Base-by-base conservation (phyloP, 2,329 filamentous ascomycete species). In the Trichophyton rubrum region DNA sequence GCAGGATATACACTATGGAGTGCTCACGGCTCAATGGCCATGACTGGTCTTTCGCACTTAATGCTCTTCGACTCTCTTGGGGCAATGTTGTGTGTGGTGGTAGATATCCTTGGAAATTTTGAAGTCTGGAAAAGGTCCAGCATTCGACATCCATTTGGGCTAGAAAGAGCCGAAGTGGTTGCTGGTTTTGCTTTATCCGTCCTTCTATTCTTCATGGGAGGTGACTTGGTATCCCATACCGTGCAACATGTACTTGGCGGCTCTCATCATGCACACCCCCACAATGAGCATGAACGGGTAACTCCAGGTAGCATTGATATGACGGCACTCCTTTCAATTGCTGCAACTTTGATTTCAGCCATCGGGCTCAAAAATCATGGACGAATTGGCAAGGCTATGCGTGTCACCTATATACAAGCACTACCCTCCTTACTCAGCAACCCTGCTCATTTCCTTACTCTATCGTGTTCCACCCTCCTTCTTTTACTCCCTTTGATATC, bases 121-220 rank as follows among this genome's bases (percentile, higher is more conserved):
- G 93, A 99, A 71, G 91, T 97, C 45, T 99, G 93, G 93, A 89
- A 90, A 65, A 84, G 92, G 55, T 92, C 89, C 67, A 95, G 87
- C 66, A 88, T 99, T 67, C 86, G 91, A 24, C 90, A 99, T 74
- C 93, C 93, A 0, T 99, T 99, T 70, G 91, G 83, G 2, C 82
- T 99, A 24, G 90, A 96, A 75, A 84, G 93, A 59, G 88, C 89
- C 62, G 93, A 99, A 73, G 92, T 99, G 3, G 82, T 99, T 15
- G 90, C 91, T 40, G 93, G 93, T 17, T 96, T 99, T 65, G 93
- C 91, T 63, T 90, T 97, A 85, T 95, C 90, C 58, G 88, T 99
- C 43, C 90, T 96, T 63, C 82, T 99, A 11, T 83, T 96, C n/a
- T 99, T 99, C 74, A 96, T 96, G 79, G 92, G 92, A 20, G 87